Evolutionary conservation across 257 asterid genomes (phyloP).

Genomic region (Nyctanthes arbortristis): DNA sequence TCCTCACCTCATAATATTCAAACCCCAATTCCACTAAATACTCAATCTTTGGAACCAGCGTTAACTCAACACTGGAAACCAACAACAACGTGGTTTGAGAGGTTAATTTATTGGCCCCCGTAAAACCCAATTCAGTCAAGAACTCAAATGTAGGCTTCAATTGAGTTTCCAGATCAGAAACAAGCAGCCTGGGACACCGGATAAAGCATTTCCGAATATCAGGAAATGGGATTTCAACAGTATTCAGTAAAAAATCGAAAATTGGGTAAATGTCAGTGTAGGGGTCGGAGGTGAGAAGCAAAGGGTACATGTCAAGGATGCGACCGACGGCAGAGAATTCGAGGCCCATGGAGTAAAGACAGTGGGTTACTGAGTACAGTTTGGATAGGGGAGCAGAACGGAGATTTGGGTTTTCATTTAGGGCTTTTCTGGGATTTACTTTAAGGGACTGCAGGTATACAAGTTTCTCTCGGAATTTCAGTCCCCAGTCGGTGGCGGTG

Average conservation of each 20-base stretch:
- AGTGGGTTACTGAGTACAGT: constrained; percentile 52
- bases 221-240: constrained; percentile 51
- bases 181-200: constrained; percentile 75
- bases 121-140: constrained; percentile 61
- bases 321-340: constrained; percentile 59
- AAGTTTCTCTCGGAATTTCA: constrained; percentile 57
- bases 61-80: constrained; percentile 73
- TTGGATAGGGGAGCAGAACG: constrained; percentile 67
- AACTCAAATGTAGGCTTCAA: constrained; percentile 63
- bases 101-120: constrained; percentile 49
- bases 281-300: constrained; percentile 74
- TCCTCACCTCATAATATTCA: constrained; percentile 49
- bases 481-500: constrained; percentile 49
- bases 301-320: constrained; percentile 80
- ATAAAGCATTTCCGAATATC: constrained; percentile 52
- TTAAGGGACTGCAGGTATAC: constrained; percentile 55
- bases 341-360: constrained; percentile 78
- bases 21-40: constrained; percentile 63
- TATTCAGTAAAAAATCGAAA: constrained; percentile 60
- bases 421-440: constrained; percentile 60
- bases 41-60: constrained; percentile 65
- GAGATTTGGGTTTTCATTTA: constrained; percentile 59
- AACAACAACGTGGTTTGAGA: constrained; percentile 67
- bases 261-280: constrained; percentile 59
- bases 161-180: constrained; percentile 50